A percentile compares a stretch with the other conserved stretches of the same genome.
These are phyloP conservation scores for Pyricularia sp. DNA, from an alignment of 2,329 filamentous ascomycete species.

Conservation along the genomic window DNA sequence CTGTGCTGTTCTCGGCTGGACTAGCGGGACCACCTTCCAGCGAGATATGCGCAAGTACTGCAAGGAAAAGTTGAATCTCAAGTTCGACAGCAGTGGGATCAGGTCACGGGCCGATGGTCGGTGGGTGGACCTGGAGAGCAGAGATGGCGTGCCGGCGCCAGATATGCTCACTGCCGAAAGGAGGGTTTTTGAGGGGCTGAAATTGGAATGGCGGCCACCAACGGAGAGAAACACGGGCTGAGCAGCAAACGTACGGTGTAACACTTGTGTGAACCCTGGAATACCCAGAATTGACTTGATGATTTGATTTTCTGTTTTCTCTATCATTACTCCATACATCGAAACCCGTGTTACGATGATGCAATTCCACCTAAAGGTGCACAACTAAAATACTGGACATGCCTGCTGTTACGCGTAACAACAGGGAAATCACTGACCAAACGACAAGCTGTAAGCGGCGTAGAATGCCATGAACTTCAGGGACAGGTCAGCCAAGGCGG, in stretches of 20 bases:
- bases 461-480: constrained; percentile 1
- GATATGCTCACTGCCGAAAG: constrained; percentile 64
- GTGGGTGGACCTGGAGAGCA: constrained; percentile 61
- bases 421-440: background rate
- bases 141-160: constrained; percentile 32
- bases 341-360: background rate
- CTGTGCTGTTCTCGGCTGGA: constrained; percentile 82
- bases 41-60: constrained; percentile 72
- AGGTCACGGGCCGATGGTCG: constrained; percentile 50
- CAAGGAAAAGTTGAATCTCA: constrained; percentile 57
- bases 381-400: background rate
- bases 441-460: background rate
- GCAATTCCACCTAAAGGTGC: background rate
- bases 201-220: constrained; percentile 52
- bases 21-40: constrained; percentile 78
- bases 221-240: constrained; percentile 55
- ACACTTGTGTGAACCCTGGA: background rate
- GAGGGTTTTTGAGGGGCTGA: constrained; percentile 66
- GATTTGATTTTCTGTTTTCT: background rate
- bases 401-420: background rate
- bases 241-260: constrained; percentile 8
- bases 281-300: background rate
- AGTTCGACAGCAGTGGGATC: constrained; percentile 87
- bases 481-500: background rate
- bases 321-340: background rate